phyloP scores from a whole-genome alignment of 2,329 filamentous ascomycete genomes.

The Cladosporium oxysporum region DNA sequence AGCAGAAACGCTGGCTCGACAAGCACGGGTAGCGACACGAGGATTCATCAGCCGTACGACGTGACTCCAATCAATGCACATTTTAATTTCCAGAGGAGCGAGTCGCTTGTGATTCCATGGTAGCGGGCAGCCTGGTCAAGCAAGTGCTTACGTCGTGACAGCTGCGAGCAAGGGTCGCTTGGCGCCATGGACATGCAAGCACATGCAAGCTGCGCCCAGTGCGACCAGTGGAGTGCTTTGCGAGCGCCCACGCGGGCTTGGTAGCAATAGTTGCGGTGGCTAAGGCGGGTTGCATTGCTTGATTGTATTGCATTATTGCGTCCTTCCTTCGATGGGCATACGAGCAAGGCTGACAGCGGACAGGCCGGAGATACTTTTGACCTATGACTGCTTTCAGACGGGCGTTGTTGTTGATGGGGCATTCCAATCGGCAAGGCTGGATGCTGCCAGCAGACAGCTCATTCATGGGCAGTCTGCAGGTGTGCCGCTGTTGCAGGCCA shows the following conservation, averaged over 20 bases:
- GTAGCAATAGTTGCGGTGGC: constrained; percentile 6
- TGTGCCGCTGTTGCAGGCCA: constrained; percentile 8
- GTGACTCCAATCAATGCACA: background rate
- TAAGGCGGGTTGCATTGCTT: constrained; percentile 1
- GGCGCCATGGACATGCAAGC: constrained; percentile 18
- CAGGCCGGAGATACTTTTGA: background rate
- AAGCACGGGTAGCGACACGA: background rate
- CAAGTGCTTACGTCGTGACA: constrained; percentile 20
- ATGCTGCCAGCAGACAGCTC: background rate
- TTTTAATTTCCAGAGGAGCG: constrained; percentile 10
- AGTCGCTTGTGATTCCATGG: constrained; percentile 4
- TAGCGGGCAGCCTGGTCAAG: background rate
- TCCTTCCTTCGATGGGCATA: background rate
- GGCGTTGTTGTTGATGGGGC: background rate
- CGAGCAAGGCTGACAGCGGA: constrained; percentile 1
- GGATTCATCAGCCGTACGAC: constrained; percentile 7
- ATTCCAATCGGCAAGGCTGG: background rate
- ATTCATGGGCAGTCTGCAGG: background rate
- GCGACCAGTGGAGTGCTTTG: constrained; percentile 14
- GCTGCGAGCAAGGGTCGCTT: constrained; percentile 11
- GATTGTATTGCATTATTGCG: background rate
- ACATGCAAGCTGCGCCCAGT: constrained; percentile 16
- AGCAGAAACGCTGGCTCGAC: constrained; percentile 1
- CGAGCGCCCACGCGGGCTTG: constrained; percentile 2
- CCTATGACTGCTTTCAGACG: background rate